Conservation (phyloP, 2,329 filamentous ascomycete species). For the Elsinoe perseae region DNA sequence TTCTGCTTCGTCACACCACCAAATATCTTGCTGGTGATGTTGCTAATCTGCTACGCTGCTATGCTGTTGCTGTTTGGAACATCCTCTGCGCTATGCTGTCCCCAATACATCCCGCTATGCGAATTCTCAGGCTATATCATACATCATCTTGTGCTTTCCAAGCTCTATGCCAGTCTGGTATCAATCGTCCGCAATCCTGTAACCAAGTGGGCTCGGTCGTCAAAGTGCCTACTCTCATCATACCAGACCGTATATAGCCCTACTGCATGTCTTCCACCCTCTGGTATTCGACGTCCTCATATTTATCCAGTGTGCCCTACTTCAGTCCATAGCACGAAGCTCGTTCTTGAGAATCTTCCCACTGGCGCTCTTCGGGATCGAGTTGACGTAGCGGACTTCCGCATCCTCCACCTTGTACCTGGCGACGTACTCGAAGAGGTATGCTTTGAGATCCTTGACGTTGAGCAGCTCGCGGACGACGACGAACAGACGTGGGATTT, state of each 20-base stretch:
- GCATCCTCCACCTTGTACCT: conserved; percentile 31
- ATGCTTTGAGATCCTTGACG: conserved; percentile 25
- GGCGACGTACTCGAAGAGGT: conserved; percentile 28
- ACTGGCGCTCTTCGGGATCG: conserved; percentile 27
- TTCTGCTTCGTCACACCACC: too few relatives aligned
- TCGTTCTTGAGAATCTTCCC: conserved; percentile 28
- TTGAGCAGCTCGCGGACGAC: conserved; percentile 18
- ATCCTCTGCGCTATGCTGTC: neutral
- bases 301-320: neutral
- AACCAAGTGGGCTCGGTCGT: too few relatives aligned
- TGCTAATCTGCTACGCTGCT: too few relatives aligned
- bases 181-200: too few relatives aligned
- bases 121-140: neutral
- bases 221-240: too few relatives aligned
- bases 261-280: neutral
- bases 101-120: neutral
- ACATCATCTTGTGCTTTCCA: neutral
- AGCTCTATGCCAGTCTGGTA: too few relatives aligned
- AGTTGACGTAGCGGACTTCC: conserved; percentile 23
- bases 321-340: conserved; percentile 11
- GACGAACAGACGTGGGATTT: conserved; percentile 22
- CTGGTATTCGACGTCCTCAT: neutral
- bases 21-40: neutral
- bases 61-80: neutral
- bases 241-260: too few relatives aligned